Base-by-base conservation (phyloP, 805 yeast species). In the Cyberlindnera mycetangii region DNA sequence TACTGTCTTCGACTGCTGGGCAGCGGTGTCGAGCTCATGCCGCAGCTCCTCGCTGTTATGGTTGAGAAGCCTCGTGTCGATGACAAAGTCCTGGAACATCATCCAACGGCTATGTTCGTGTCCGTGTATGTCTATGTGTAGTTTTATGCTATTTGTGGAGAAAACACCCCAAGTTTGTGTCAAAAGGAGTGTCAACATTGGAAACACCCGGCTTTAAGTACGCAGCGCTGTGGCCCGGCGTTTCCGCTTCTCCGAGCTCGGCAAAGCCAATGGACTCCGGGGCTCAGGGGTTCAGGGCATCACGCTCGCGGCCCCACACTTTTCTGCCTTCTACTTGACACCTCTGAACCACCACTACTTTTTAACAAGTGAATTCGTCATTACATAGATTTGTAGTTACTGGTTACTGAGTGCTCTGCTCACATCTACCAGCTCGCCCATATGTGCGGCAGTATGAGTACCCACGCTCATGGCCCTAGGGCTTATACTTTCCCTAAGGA, bases 41-140 rank as follows among this genome's bases (percentile, higher is more conserved):
- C 25, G 28, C 14, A 46, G 30, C 35, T 43, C 44, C 10, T 41
- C 21, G 3, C 35, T 39, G 8, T 24, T 39, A 42, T 59, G 45
- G 8, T 48, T 42, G 32, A 52, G 56, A 8, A 57, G 44, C 37
- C 50, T 42, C 10, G 42, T 39, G 25, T 57, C 58, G 7, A 56
- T 43, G 7, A 51, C 47, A 32, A 42, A 56, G 39, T 59, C 60
- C 6, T 49, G 53, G 38, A 57, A 58, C 44, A 38, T 40, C 4
- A 9, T 38, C 17, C 4, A 11, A 9, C 8, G 27, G 27, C 14
- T 8, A 7, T 17, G 18, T 25, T 18, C 14, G 7, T 34, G 30
- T 19, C 7, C 24, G 32, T 39, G 35, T 32, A 11, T 25, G 15
- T 15, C n/a, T n/a, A n/a, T n/a, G n/a, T n/a, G n/a, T n/a, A n/a